Base-by-base conservation (phyloP, 768 basidiomycete species). In the Cystoderma amianthinum region DNA sequence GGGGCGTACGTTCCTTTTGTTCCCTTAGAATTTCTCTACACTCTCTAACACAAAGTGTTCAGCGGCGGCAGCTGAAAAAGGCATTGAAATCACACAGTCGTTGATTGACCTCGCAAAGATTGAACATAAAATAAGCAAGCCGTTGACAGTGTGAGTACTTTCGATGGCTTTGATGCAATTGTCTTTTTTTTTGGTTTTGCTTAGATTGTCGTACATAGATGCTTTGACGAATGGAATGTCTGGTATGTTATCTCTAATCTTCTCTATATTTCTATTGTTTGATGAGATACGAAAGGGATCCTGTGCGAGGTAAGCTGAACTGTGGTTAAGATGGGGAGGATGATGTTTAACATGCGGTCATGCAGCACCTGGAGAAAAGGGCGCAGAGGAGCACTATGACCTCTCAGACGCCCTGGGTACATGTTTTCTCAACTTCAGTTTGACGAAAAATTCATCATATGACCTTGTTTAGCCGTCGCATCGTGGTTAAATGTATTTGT, bases 401-500 rank as follows among this genome's bases (percentile, higher is more conserved):
- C 59, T 72, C 15, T 72, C 71, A 6, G 76, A 76, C 50, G 72
- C 72, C 23, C 57, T 76, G 3, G 64, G 67, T 66, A 45, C 6
- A 49, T 10, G 18, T 13, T 35, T 32, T 2, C 30, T 36, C 21
- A 2, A 32, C 21, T n/a, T n/a, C n/a, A n/a, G 6, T 43, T 6
- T 43, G 48, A 11, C 2, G 13, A 2, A 15, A 24, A 25, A 20
- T 38, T 4, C 20, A n/a, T 34, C 25, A 12, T 24, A 3, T 12
- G 7, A 37, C n/a, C 36, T 49, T 19, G 46, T 46, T 6, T 49
- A 68, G 78, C 76, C 13, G 75, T 81, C 38, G 74, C 72, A 2
- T 62, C 74, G 6, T 81, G 78, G 76, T 56, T 81, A 39, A 79
- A 80, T 50, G 70, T 78, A 3, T 74, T 81, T 45, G 67, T 80